Base-by-base conservation (phyloP, 768 basidiomycete genomes). In the Boletales sp. region DNA sequence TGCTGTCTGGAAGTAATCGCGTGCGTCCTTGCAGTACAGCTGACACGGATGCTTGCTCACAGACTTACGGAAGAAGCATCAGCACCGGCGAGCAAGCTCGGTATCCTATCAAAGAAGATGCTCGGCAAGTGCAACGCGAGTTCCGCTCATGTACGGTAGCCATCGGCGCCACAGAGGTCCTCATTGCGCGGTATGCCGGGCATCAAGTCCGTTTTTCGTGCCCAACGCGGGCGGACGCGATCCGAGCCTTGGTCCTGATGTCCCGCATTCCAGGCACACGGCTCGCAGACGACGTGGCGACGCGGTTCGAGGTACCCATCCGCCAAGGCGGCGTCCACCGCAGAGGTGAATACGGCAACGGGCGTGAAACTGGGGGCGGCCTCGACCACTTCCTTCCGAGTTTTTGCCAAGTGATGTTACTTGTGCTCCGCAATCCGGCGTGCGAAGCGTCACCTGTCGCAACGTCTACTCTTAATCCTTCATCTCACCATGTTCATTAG, bases 41-140 rank as follows among this genome's bases (percentile, higher is more conserved):
- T 28, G 25, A 28, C 5, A 2, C 7, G 14, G 34, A 34, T 12
- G 4, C 34, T 7, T 14, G 12, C 28, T 12, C 4, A 2, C 59
- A 83, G 86, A 89, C 64, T 87, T 0, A 90, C 89, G 87, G 88
- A 89, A 66, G 88, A 91, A 65, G 87, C 86, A 2, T 85, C 86
- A 13, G 86, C 86, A 6, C 71, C 90, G 2, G 84, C 88, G 2
- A 84, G 75, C 58, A 82, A 83, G 60, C 87, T 90, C 13, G 87
- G 86, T 17, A 90, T 90, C 47, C 68, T 91, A 9, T 85, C 88
- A 1, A 81, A 80, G 48, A 77, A 76, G 43, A 72, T 90, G 70
- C 75, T 90, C 1, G 84, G 84, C 84, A 56, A 42, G 76, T 7
- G 25, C 25, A n/a, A n/a, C n/a, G n/a, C n/a, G n/a, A n/a, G n/a